Evolutionary conservation across 495 filamentous ascomycete species (phyloP).

Genomic region (Cercophora sp.): DNA sequence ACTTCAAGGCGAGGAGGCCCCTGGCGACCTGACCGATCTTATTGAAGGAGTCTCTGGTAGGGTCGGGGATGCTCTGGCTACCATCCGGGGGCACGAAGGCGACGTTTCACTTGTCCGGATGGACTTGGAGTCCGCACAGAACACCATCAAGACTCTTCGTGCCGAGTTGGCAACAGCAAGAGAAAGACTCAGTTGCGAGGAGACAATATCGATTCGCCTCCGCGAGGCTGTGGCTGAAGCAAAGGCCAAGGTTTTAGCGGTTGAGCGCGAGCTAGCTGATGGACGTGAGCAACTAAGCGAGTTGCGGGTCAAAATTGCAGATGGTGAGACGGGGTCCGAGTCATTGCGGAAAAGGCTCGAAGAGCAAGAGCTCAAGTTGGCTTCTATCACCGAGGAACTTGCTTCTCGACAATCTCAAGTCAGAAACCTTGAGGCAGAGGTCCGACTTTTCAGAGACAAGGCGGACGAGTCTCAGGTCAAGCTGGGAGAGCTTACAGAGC

Average conservation of each 20-base stretch:
- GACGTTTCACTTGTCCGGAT: conserved; percentile 41
- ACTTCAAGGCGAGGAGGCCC: conserved; percentile 50
- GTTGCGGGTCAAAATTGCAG: conserved; percentile 64
- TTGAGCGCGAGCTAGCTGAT: conserved; percentile 62
- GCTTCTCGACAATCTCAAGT: conserved; percentile 62
- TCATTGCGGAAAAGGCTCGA: conserved; percentile 65
- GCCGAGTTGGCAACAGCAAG: conserved; percentile 39
- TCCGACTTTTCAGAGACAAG: conserved; percentile 55
- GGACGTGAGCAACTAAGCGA: conserved; percentile 61
- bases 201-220: conserved; percentile 35
- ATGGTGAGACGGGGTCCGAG: conserved; percentile 77
- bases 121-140: conserved; percentile 42
- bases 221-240: conserved; percentile 53
- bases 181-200: conserved; percentile 47
- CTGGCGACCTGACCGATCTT: conserved; percentile 56
- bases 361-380: conserved; percentile 63
- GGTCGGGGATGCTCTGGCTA: conserved; percentile 50
- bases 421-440: conserved; percentile 63
- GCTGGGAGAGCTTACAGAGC: conserved; percentile 44
- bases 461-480: conserved; percentile 48
- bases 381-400: conserved; percentile 58
- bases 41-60: conserved; percentile 61
- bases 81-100: conserved; percentile 38
- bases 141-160: conserved; percentile 30
- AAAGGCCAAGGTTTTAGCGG: conserved; percentile 51